Conservation (phyloP, 2,329 filamentous ascomycete genomes). For the Aspergillus unguis region DNA sequence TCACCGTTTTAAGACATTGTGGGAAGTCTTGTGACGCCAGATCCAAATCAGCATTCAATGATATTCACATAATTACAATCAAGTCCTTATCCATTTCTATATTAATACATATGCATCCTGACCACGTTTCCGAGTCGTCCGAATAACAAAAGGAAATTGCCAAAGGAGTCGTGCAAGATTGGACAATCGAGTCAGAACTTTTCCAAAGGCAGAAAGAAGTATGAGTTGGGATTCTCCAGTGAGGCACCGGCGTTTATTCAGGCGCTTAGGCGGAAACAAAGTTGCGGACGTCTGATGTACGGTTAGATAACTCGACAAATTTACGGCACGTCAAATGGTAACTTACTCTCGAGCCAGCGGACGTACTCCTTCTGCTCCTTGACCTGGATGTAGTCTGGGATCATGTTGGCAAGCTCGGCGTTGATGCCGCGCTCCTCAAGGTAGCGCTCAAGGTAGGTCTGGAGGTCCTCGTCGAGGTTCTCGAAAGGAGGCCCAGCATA, state of each 20-base stretch:
- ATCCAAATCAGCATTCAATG: not conserved
- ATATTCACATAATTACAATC: conserved; percentile 14
- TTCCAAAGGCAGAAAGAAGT: not conserved
- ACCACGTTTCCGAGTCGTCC: not conserved
- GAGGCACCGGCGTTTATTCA: not conserved
- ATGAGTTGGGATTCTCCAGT: conserved; percentile 9
- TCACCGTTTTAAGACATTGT: not conserved
- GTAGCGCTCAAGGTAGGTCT: conserved; percentile 87
- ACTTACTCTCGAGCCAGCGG: conserved; percentile 72
- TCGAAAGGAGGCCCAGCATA: conserved; percentile 91
- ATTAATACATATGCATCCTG: conserved; percentile 20
- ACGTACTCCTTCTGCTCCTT: conserved; percentile 99
- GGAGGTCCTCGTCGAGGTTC: conserved; percentile 93
- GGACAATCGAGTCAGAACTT: not conserved
- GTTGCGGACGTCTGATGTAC: conserved; percentile 65
- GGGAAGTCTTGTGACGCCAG: not conserved
- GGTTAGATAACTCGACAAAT: conserved; percentile 10
- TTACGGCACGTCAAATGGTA: not conserved
- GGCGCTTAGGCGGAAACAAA: conserved; percentile 68
- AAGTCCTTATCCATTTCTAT: conserved; percentile 22
- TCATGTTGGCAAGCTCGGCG: conserved; percentile 79
- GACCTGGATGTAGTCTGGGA: conserved; percentile 92
- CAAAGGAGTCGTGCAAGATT: not conserved
- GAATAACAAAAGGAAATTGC: not conserved
- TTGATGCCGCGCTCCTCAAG: conserved; percentile 93